phyloP scores from a whole-genome alignment of 2,329 filamentous ascomycete species.

The Colletotrichum horii region DNA sequence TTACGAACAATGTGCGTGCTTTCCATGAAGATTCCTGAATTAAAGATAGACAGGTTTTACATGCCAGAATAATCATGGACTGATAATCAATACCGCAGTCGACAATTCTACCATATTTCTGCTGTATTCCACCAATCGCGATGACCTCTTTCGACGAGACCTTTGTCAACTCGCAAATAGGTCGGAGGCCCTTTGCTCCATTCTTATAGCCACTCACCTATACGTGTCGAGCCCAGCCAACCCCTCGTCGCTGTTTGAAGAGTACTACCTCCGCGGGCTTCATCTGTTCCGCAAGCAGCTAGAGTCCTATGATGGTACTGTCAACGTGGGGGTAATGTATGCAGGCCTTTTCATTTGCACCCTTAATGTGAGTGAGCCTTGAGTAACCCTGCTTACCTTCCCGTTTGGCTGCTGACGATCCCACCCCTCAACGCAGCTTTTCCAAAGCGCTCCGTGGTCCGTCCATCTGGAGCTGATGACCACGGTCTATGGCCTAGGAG shows the following conservation, averaged over 20 bases:
- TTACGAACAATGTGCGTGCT: not conserved
- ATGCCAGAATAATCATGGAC: not conserved
- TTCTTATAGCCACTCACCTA: not conserved
- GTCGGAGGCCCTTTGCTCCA: not conserved
- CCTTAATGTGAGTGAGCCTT: not conserved
- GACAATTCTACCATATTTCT: not conserved
- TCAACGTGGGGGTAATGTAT: not conserved
- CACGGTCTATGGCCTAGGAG: not conserved
- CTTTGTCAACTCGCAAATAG: not conserved
- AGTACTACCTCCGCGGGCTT: not conserved
- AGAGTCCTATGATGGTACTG: not conserved
- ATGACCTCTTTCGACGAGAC: not conserved
- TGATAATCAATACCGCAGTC: not conserved
- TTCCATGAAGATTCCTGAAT: not conserved
- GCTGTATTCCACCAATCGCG: not conserved
- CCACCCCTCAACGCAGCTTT: not conserved
- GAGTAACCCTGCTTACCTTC: rapidly evolving
- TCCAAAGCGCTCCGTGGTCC: not conserved
- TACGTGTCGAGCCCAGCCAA: not conserved
- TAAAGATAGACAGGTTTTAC: rapidly evolving
- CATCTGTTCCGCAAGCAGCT: not conserved
- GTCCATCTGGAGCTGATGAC: not conserved
- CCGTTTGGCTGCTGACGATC: not conserved
- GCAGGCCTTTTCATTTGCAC: not conserved
- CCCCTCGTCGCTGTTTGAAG: not conserved